These are phyloP conservation scores for Pseudogymnoascus sp. DNA, from an alignment of 2,329 filamentous ascomycete genomes.

Conservation along the genomic window DNA sequence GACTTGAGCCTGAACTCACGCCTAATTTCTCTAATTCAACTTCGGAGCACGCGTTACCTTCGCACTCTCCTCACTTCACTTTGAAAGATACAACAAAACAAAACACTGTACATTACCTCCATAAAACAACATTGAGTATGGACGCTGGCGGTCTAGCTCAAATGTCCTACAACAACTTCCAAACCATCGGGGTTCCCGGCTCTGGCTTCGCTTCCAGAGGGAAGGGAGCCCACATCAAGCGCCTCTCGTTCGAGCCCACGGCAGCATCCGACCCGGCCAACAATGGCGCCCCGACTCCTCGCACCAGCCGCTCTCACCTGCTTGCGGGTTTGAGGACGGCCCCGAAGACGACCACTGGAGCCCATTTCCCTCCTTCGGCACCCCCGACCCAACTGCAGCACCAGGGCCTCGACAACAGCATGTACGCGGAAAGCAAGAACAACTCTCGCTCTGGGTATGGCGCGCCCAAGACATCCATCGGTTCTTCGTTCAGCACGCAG, in stretches of 20 bases:
- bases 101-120: slow-evolving; percentile 8
- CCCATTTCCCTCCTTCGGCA: slow-evolving; percentile 62
- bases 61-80: background rate
- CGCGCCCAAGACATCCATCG: slow-evolving; percentile 29
- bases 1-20: slow-evolving; percentile 1
- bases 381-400: slow-evolving; percentile 50
- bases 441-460: slow-evolving; percentile 20
- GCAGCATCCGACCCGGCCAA: slow-evolving; percentile 65
- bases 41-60: background rate
- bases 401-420: slow-evolving; percentile 27
- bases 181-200: slow-evolving; percentile 67
- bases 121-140: slow-evolving; percentile 42
- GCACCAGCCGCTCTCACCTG: slow-evolving; percentile 90
- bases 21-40: slow-evolving; percentile 8
- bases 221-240: slow-evolving; percentile 80
- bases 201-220: slow-evolving; percentile 80
- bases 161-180: slow-evolving; percentile 88
- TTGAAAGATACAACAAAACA: slow-evolving; percentile 8
- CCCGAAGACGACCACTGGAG: slow-evolving; percentile 74
- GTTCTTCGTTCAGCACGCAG: slow-evolving; percentile 20
- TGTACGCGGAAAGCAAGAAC: slow-evolving; percentile 29
- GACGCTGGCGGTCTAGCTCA: slow-evolving; percentile 99
- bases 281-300: slow-evolving; percentile 69
- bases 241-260: slow-evolving; percentile 68
- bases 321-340: slow-evolving; percentile 89